Conservation (phyloP, 2,329 filamentous ascomycete species). For the Colletotrichum paranaense region DNA sequence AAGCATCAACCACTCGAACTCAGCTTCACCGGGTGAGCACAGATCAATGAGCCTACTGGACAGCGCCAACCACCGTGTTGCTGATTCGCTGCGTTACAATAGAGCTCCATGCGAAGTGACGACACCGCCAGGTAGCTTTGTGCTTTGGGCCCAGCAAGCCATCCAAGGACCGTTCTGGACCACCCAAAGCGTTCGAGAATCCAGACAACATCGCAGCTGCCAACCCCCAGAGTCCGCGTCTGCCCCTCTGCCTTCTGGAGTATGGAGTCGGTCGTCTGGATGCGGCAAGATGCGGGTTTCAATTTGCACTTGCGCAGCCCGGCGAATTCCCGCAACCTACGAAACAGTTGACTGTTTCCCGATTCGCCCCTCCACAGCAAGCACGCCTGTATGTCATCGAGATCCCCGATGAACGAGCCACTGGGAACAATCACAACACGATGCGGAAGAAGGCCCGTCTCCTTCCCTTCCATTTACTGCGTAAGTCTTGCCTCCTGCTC, state of each 20-base stretch:
- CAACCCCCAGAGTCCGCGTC: conserved; percentile 15
- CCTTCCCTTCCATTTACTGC: not conserved
- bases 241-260: not conserved
- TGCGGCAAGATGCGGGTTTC: conserved; percentile 33
- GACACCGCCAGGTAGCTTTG: conserved; percentile 12
- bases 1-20: not conserved
- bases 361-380: conserved; percentile 21
- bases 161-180: conserved; percentile 30
- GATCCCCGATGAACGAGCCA: conserved; percentile 26
- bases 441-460: not conserved
- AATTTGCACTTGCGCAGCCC: conserved; percentile 24
- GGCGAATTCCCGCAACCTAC: conserved; percentile 23
- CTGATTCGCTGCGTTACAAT: conserved; percentile 10
- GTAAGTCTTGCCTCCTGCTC: too few species aligned
- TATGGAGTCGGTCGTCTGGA: conserved; percentile 1
- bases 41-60: not conserved
- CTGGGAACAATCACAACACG: not conserved
- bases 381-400: conserved; percentile 31
- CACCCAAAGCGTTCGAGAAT: conserved; percentile 20
- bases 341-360: conserved; percentile 29
- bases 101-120: conserved; percentile 20
- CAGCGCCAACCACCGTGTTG: not conserved
- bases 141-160: conserved; percentile 8
- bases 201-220: conserved; percentile 13
- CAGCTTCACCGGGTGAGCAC: conserved; percentile 7